Conservation (phyloP, 2,329 filamentous ascomycete genomes). For the Leptographium galeiforme region DNA sequence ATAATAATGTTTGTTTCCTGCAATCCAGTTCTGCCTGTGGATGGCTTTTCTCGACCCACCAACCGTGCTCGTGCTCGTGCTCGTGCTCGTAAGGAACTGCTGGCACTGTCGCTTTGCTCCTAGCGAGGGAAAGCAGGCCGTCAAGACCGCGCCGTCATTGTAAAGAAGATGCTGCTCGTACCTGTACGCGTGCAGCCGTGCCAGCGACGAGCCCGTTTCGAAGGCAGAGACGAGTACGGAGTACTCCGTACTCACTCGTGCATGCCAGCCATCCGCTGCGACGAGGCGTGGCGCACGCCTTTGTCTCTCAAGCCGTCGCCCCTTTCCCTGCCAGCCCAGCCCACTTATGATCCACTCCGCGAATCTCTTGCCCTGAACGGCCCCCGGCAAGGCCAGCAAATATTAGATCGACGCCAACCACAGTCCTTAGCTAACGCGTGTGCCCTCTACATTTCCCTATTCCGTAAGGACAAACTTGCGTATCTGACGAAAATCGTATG, state of each 20-base stretch:
- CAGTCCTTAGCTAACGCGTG: constrained; percentile 1
- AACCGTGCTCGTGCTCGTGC: too few species aligned
- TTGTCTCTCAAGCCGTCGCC: neutral
- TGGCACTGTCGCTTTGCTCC: neutral
- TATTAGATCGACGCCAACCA: neutral
- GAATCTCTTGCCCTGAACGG: neutral
- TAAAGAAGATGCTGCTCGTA: neutral
- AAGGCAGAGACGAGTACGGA: too few species aligned
- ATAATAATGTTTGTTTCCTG: neutral
- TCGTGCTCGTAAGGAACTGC: neutral
- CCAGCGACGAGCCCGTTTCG: too few species aligned
- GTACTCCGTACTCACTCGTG: too few species aligned
- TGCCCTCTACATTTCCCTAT: neutral
- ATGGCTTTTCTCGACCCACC: neutral
- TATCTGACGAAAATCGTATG: constrained; percentile 4
- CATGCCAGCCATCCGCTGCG: neutral
- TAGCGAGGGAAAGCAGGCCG: neutral
- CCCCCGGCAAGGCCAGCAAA: neutral
- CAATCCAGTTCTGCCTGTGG: neutral
- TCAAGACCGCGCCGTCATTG: neutral
- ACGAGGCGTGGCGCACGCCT: neutral
- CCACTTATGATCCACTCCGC: neutral
- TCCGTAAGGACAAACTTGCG: neutral
- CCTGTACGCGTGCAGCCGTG: neutral
- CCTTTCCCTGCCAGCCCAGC: neutral